Evolutionary conservation across 2,329 filamentous ascomycete species (phyloP), one percentile per base, ranked within the genome.

Genomic region (Calcarisporium arbuscula): DNA sequence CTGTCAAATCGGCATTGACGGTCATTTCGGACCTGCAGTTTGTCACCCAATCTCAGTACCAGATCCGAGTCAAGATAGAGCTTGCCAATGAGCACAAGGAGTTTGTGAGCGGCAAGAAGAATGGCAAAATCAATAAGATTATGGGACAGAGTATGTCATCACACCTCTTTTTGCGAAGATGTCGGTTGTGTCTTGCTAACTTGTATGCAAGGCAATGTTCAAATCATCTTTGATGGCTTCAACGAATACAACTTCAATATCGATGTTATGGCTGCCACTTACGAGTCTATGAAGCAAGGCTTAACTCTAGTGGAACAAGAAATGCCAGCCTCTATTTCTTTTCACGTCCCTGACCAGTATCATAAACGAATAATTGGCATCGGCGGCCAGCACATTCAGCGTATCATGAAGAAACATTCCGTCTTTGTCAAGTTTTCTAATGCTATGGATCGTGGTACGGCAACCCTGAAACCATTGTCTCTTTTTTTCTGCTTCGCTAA

Each of bases 221-320:
- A 98, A 63, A 96, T 98, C 53, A 90, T 98, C 44, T 98, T 98
- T 48, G 92, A 98, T 56, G 89, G 88, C 43, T 98, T 96, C 69
- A 95, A 95, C 61, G 92, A 98, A 66, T 98, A 96, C 73, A 96
- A 98, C 63, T 98, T 98, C 70, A 95, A 96, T 62, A 98, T 98
- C 46, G 92, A 98, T 55, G 90, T 98, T 36, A 89, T 92, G 56
- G 89, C 86, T 29, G 81, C 81, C 36, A 84, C 85, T 49, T 96
- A 95, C 57, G 89, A 95, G 45, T 88, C 89, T 4, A 92, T 92
- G 63, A 95, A 92, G 67, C 85, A 89, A 50, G 92, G 92, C 3
- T 68, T 98, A 42, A 82, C 84, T 45, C 75, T 98, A 38, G 92
- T 98, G 14, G 92, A 98, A 59, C 89, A 96, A 63, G 92, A 98